A percentile compares a stretch with the other conserved stretches of the same genome.
Evolutionary conservation across 2,329 filamentous ascomycete species (phyloP).

Genomic region (Capronia coronata): DNA sequence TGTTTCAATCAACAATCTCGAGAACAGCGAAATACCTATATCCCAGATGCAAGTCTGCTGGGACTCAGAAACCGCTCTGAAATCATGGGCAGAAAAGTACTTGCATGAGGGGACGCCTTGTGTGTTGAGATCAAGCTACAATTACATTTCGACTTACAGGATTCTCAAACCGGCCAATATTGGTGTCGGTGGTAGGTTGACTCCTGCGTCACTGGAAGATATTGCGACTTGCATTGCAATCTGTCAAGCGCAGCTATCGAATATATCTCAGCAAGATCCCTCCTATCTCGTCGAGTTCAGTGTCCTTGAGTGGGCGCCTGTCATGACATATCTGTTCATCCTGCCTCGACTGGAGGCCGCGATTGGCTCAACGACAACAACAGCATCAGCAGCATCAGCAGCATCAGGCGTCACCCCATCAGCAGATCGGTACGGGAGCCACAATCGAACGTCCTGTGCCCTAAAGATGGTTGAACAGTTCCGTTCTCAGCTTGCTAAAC

Average conservation of each 20-base stretch:
- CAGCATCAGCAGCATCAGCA: neutral
- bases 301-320: constrained; percentile 14
- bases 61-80: neutral
- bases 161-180: constrained; percentile 6
- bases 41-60: neutral
- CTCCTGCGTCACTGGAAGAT: constrained; percentile 1
- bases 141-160: constrained; percentile 12
- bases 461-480: constrained; percentile 6
- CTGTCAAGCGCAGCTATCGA: constrained; percentile 6
- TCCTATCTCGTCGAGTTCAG: constrained; percentile 12
- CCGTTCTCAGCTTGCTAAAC: neutral
- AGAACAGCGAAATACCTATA: neutral
- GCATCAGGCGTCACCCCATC: too few relatives aligned
- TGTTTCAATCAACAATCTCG: neutral
- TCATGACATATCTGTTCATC: constrained; percentile 18
- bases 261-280: constrained; percentile 5
- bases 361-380: neutral
- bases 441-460: neutral
- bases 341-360: constrained; percentile 14
- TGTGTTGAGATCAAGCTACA: constrained; percentile 6
- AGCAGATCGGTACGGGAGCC: too few relatives aligned
- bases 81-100: constrained; percentile 2
- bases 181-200: too few relatives aligned
- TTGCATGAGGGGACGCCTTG: neutral
- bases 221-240: neutral